phyloP scores from a whole-genome alignment of 2,329 filamentous ascomycete species.

The Calonectria pseudoturangicola region DNA sequence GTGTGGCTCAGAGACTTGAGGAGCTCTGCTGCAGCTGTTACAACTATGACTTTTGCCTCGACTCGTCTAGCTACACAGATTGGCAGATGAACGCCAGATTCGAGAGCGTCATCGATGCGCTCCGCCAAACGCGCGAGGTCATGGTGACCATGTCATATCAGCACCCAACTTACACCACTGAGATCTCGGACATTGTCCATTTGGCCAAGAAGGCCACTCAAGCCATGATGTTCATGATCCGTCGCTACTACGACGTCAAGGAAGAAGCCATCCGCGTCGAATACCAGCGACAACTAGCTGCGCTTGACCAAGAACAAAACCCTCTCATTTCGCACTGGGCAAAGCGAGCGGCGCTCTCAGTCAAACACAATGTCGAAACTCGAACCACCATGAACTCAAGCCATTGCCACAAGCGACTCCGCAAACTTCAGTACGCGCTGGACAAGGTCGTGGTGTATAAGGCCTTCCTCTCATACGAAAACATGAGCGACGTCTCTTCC shows the following conservation, averaged over 20 bases:
- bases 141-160: slow-evolving; percentile 26
- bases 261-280: slow-evolving; percentile 38
- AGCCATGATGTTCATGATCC: background rate
- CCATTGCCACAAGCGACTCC: background rate
- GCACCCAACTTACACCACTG: background rate
- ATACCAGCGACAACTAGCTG: slow-evolving; percentile 27
- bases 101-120: background rate
- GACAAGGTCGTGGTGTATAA: slow-evolving; percentile 38
- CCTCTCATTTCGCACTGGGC: background rate
- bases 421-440: slow-evolving; percentile 33
- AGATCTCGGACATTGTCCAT: background rate
- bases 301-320: background rate
- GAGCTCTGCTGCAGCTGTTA: background rate
- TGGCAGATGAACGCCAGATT: slow-evolving; percentile 3
- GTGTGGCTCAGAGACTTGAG: no score
- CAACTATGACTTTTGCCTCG: background rate
- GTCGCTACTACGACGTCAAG: slow-evolving; percentile 33
- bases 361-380: background rate
- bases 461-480: slow-evolving; percentile 19
- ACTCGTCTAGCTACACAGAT: background rate
- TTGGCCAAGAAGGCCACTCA: background rate
- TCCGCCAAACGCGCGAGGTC: background rate
- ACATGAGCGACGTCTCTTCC: background rate
- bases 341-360: background rate
- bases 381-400: background rate